Base-by-base conservation (phyloP, 345 rosid species). In the Citrus glauca region DNA sequence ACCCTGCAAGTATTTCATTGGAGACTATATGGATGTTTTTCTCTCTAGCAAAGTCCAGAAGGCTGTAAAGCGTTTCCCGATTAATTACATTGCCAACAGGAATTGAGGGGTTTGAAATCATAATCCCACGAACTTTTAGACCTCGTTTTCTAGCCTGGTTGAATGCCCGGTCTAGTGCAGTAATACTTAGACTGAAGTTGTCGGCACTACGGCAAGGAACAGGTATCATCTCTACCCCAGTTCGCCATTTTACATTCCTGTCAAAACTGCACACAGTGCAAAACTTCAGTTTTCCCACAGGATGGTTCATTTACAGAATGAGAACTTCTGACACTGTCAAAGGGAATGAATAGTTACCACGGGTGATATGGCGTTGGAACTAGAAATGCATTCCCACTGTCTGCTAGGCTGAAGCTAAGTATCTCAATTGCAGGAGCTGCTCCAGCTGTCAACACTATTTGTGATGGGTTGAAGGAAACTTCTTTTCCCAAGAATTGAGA, bases 111-210 rank as follows among this genome's bases (percentile, higher is more conserved):
- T 92, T 95, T 59, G 99, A 93, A 67, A 93, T 82, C 56, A 95
- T 76, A 22, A 95, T 77, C 22, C 99, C 98, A 0, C 94, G 89
- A 76, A 92, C 91, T 86, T 82, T 92, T 9, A 90, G 82, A 30
- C 99, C 97, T 0, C 98, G 98, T 75, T 92, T 92, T 87, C 88
- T 93, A 50, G 99, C 98, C 85, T 89, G 99, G 81, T 84, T 81
- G 84, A 87, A 96, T 33, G 91, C 96, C 80, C 85, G 94, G 76
- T 96, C 98, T 11, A 96, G 90, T 30, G 97, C 91, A 40, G 88
- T 86, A 76, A 96, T 82, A 56, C 90, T 90, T 27, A 92, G 64
- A 50, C 74, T 83, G 88, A 96, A 93, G 79, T 86, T 87, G 67
- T 93, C 98, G 20, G 97, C 87, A 65, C 95, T 93, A 63, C 94